Evolutionary conservation across 2,329 filamentous ascomycete genomes (phyloP), one percentile per base, ranked within the genome.

Genomic region (Sporothrix inflata): DNA sequence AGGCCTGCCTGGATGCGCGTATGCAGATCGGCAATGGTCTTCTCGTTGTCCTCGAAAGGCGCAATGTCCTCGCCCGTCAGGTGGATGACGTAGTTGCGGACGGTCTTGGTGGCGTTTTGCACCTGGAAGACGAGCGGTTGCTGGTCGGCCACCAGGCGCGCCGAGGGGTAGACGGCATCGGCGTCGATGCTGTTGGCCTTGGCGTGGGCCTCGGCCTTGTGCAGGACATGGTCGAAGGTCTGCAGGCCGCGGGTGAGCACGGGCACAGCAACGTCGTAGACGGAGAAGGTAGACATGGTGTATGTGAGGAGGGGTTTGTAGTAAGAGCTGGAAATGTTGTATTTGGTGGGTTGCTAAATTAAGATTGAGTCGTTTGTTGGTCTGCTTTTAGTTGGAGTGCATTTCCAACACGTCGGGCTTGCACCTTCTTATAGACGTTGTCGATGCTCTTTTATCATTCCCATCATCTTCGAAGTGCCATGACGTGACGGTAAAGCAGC

Each of bases 101-200:
- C 75, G 0, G 75, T 75, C 73, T 78, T 77, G 71, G 78, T 78
- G 16, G 77, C 77, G 63, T 75, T 76, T 63, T 79, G 77, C 11
- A 83, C 76, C 71, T 83, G 81, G 75, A 80, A 81, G n/a, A 70
- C 73, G n/a, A 83, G 76, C 7, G 81, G 80, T 1, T 75, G 71
- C 78, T 82, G 82, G 76, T 82, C 81, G 4, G 77, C 77, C 40
- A 76, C 71, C 1, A 83, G 77, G 5, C 77, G 76, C 12, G 78
- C 76, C 11, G 74, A 40, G 42, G 76, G 68, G 53, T 78, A 78
- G 4, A 60, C 74, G 16, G 75, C 69, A 57, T 77, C 75, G 63
- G 72, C 74, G 49, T 78, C 76, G 53, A 79, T 19, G 30, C 75
- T 75, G 55, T 78, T 77, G n/a, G 76, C 77, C 67, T 79, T 77